These are phyloP conservation scores for Neonectria faginata DNA, from an alignment of 2,329 filamentous ascomycete genomes.

Conservation along the genomic window DNA sequence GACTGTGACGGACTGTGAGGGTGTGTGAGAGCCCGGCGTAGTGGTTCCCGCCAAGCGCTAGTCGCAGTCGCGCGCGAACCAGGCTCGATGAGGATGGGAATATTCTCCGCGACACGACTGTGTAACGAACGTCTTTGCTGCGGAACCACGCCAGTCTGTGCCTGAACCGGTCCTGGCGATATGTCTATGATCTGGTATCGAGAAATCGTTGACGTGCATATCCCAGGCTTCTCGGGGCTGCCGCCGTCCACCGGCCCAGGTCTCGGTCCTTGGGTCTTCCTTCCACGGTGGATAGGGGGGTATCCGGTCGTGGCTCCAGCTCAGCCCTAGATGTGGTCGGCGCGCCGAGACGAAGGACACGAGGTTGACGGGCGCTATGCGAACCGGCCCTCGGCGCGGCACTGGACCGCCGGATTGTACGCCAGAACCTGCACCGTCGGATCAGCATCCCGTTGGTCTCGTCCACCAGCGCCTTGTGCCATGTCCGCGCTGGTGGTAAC, in stretches of 20 bases:
- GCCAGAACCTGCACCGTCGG: constrained; percentile 32
- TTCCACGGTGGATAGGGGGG: constrained; percentile 27
- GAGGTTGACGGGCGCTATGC: constrained; percentile 39
- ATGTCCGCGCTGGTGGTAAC: constrained; percentile 26
- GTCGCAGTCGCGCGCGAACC: constrained; percentile 47
- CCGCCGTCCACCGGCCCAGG: constrained; percentile 40
- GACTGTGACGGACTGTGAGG: constrained; percentile 36
- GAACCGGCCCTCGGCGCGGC: constrained; percentile 36
- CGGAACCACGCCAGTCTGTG: constrained; percentile 44
- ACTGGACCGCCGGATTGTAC: constrained; percentile 34
- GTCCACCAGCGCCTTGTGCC: constrained; percentile 20
- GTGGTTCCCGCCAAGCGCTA: constrained; percentile 49
- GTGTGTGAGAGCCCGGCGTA: constrained; percentile 46
- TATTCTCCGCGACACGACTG: constrained; percentile 48
- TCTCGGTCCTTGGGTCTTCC: constrained; percentile 34
- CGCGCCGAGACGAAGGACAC: constrained; percentile 18
- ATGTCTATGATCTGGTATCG: constrained; percentile 42
- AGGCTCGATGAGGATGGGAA: constrained; percentile 46
- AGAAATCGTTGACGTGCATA: constrained; percentile 44
- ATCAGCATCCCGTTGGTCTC: constrained; percentile 24
- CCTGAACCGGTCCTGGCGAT: constrained; percentile 37
- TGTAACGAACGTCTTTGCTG: constrained; percentile 45
- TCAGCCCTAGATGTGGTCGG: constrained; percentile 46
- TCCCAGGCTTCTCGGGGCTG: constrained; percentile 36
- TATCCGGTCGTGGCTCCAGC: constrained; percentile 34